Evolutionary conservation across 495 filamentous ascomycete species (phyloP), one percentile per base, ranked within the genome.

Genomic region (Alectoria sarmentosa): DNA sequence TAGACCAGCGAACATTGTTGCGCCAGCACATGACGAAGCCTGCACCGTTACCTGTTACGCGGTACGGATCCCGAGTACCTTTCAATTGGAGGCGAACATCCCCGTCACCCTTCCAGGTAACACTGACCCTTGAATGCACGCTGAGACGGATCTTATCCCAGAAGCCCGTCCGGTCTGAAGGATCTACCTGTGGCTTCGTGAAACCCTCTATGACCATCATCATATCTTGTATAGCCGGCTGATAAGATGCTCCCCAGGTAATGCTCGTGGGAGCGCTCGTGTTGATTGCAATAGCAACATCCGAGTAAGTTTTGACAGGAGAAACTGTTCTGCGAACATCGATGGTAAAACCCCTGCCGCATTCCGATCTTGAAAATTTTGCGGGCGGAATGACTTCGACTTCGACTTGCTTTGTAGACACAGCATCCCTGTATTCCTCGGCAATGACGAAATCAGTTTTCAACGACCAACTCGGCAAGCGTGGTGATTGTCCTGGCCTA

Each of bases 171-270:
- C 90, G 84, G 48, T 99, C 94, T 1, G 93, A 97, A 8, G 90
- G 89, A 75, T 98, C 94, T 46, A 96, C 79, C 67, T 95, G 91
- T 7, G 91, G 90, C 69, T 98, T 99, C 14, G 92, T 96, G 76
- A 99, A 96, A 0, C 89, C 89, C 78, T 99, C 94, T 64, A 99
- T 90, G 32, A 95, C 91, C 85, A 98, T 96, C 94, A 99, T 99
- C 90, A 97, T 96, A 70, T 99, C 94, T 74, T 99, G 94, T 61
- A 99, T 97, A 15, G 92, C 95, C 34, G 94, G 94, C 67, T 99
- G 94, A 71, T 98, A 98, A 0, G 94, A 96, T 63, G 92, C 90
- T 46, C 92, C 91, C 94, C 94, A 99, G 38, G 92, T 96, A 59
- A 98, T 92, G 62, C 89, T 86, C 11, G 94, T 99, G 13, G 95